Base-by-base conservation (phyloP, 805 yeast species). In the Starmerella riodocensis region DNA sequence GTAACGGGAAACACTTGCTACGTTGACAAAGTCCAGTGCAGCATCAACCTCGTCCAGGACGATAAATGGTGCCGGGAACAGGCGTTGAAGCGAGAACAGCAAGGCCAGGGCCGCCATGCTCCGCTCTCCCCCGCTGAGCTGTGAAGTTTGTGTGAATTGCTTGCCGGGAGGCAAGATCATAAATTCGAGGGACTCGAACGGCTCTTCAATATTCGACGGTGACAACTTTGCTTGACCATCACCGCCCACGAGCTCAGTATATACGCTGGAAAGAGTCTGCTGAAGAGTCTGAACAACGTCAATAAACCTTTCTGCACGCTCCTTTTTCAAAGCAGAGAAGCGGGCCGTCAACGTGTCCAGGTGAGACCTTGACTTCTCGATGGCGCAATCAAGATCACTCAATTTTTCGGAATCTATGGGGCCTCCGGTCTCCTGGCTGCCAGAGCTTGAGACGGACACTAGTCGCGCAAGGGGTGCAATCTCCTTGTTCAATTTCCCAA, bases 21-120 rank as follows among this genome's bases (percentile, higher is more conserved):
- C 95, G 53, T 91, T 91, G 19, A 83, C 74, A 43, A 81, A 77
- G 59, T 91, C 98, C 43, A 91, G 69, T 0, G 97, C 97, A 0
- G 98, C 97, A 62, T 91, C 98, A n/a, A 91, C 85, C 60, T 91
- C 98, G 58, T 91, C 98, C 31, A 91, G 64, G 0, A 91, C 94
- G 56, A 91, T 88, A 56, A 91, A 91, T 24, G 98, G 98, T 1
- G 95, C 78, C 2, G 96, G 96, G 37, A 78, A 88, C 60, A 65
- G 80, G 0, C 93, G 76, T 56, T 91, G 96, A 30, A 86, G 74
- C 0, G 97, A 86, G 62, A 91, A 91, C 34, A 91, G 59, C 46
- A 91, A 64, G 0, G 97, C 96, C 47, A 91, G 63, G 0, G 98
- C 98, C 2, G 98, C 98, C 57, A 91, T 78, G 2, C 96, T 82